Base-by-base conservation (phyloP, 495 filamentous ascomycete genomes). In the Delitschia confertaspora region DNA sequence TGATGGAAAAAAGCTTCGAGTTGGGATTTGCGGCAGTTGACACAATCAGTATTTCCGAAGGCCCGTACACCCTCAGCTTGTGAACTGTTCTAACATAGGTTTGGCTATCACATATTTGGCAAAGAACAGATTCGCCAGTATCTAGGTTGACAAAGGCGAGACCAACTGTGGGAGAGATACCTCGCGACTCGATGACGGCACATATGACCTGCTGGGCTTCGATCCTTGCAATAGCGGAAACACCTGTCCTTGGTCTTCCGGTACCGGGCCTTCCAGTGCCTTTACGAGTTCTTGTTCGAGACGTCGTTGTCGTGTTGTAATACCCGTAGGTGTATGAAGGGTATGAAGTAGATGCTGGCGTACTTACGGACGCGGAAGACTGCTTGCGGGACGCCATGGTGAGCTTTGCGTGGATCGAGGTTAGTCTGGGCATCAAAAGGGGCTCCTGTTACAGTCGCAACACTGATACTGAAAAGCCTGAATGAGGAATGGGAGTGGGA, bases 81-180 rank as follows among this genome's bases (percentile, higher is more conserved):
- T 86, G 84, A 27, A 88, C 64, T 1, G 86, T 89, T 59, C 77
- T 79, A 45, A 82, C 76, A 59, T 91, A 93, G 14, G 85, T 88
- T 61, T 93, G 87, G 36, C 76, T 86, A 55, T 95, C 86, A 59
- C 82, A 85, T 41, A 94, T 87, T 55, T 95, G 87, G 59, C 85
- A 93, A 9, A 96, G 65, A 26, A 91, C 78, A 10, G 80, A 82
- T 60, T 91, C 83, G 44, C 75, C 80, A 8, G 83, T 87, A 30
- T 80, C 81, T 6, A 93, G 65, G 60, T 96, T 93, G 55, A 98
- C 68, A 48, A 89, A 85, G 11, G 91, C 85, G 36, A 98, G 68
- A 6, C 89, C 93, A 18, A 96, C 81, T n/a, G 78, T 85, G 13
- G 83, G 83, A 35, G 85, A 82, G 21, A 89, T 72, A 9, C 87